Evolutionary conservation across 2,329 filamentous ascomycete genomes (phyloP).

Genomic region (Bipolaris gigantea): DNA sequence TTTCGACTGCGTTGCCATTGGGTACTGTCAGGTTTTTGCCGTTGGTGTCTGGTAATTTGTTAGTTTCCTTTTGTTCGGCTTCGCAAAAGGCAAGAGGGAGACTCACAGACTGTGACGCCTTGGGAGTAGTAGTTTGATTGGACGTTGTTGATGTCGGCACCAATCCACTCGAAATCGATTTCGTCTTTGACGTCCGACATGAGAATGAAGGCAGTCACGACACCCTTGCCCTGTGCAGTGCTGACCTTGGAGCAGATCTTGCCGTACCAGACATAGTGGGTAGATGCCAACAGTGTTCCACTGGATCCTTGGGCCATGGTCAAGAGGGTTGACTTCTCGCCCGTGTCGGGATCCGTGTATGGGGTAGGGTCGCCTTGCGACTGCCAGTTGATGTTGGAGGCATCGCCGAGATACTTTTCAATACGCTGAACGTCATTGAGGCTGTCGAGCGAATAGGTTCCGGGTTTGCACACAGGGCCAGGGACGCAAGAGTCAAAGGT

Average conservation of each 20-base stretch:
- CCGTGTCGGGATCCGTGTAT: conserved; percentile 57
- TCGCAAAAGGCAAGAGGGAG: not conserved
- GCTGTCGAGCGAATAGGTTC: conserved; percentile 72
- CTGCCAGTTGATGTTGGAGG: conserved; percentile 82
- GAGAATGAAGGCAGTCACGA: conserved; percentile 96
- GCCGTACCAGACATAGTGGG: conserved; percentile 95
- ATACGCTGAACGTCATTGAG: conserved; percentile 72
- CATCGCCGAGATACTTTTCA: conserved; percentile 82
- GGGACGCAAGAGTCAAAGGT: conserved; percentile 83
- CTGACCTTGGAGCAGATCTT: conserved; percentile 84
- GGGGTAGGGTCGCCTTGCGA: conserved; percentile 73
- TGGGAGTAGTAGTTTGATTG: conserved; percentile 99
- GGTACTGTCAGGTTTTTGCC: conserved; percentile 66
- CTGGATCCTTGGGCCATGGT: conserved; percentile 87
- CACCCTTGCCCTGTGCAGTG: conserved; percentile 80
- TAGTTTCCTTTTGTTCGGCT: not conserved
- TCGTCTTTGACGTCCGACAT: conserved; percentile 96
- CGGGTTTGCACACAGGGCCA: conserved; percentile 76
- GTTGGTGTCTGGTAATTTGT: conserved; percentile 65
- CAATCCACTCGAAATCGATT: conserved; percentile 96
- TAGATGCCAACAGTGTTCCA: conserved; percentile 83
- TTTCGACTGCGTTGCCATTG: conserved; percentile 71
- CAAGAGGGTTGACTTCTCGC: conserved; percentile 61
- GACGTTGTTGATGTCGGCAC: conserved; percentile 71
- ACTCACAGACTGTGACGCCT: conserved; percentile 85